Evolutionary conservation across 192 early-diverging fungal genomes (phyloP).

Genomic region (Coemansia furcata): DNA sequence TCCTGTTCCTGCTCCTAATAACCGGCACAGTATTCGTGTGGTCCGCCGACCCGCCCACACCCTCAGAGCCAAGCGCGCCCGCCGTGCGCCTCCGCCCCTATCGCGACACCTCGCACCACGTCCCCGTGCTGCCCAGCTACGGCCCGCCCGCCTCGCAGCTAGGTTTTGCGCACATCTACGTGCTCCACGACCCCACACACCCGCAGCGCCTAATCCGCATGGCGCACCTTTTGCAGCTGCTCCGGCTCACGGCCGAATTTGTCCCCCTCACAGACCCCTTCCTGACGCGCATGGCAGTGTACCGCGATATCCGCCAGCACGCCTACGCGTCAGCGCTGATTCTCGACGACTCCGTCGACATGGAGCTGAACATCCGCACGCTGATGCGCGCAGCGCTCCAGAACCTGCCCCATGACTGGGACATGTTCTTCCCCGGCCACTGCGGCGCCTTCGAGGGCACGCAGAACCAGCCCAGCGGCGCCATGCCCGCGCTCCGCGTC

Average conservation of each 20-base stretch:
- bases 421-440: conserved; percentile 43
- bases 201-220: conserved; percentile 15
- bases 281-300: conserved; percentile 9
- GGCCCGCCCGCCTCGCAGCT: conserved; percentile 8
- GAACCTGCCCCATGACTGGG: conserved; percentile 29
- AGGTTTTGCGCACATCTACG: conserved; percentile 37
- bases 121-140: conserved; percentile 18
- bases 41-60: not conserved
- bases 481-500: conserved; percentile 4
- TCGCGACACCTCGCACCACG: conserved; percentile 10
- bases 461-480: conserved; percentile 6
- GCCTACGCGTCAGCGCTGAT: conserved; percentile 24
- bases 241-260: conserved; percentile 22
- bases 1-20: not conserved
- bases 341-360: conserved; percentile 38
- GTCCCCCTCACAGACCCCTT: not conserved
- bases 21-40: not conserved
- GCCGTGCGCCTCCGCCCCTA: conserved; percentile 6
- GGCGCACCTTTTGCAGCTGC: conserved; percentile 19
- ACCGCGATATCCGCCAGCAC: conserved; percentile 19
- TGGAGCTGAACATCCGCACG: conserved; percentile 35
- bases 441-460: conserved; percentile 30
- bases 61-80: not conserved
- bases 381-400: conserved; percentile 15
- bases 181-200: conserved; percentile 21